Percentiles rank a stretch among this genome's conserved stretches.
phyloP scores from a whole-genome alignment of 2,329 filamentous ascomycete genomes.

The Aureobasidium sp. region DNA sequence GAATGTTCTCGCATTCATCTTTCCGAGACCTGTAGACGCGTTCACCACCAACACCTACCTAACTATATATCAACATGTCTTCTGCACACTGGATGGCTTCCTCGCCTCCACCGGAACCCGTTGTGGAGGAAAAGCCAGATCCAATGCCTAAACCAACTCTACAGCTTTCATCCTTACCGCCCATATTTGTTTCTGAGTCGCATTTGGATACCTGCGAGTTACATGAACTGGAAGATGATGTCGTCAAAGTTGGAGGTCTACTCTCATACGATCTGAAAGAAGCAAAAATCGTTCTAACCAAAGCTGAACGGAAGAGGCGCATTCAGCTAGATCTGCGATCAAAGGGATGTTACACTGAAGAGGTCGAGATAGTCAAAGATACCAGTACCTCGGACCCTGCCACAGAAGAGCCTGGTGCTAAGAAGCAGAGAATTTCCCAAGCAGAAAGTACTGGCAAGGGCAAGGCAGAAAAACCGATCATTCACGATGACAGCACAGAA shows the following conservation, averaged over 20 bases:
- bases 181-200: slow-evolving; percentile 66
- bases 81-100: slow-evolving; percentile 3
- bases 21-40: background rate
- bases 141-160: slow-evolving; percentile 18
- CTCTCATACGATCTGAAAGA: slow-evolving; percentile 67
- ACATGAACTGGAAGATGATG: slow-evolving; percentile 56
- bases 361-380: slow-evolving; percentile 31
- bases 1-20: background rate
- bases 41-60: background rate
- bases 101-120: background rate
- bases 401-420: background rate
- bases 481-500: slow-evolving; percentile 30
- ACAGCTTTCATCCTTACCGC: slow-evolving; percentile 46
- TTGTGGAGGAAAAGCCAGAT: background rate
- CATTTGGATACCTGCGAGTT: slow-evolving; percentile 60
- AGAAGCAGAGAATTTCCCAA: background rate
- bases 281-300: slow-evolving; percentile 68
- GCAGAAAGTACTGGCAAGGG: background rate
- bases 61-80: background rate
- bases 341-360: slow-evolving; percentile 54
- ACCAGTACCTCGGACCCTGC: slow-evolving; percentile 27
- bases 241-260: slow-evolving; percentile 48
- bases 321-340: slow-evolving; percentile 71
- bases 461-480: slow-evolving; percentile 15
- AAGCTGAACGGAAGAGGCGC: slow-evolving; percentile 60